phyloP scores from a whole-genome alignment of 345 rosid species.

The Citrus medica region DNA sequence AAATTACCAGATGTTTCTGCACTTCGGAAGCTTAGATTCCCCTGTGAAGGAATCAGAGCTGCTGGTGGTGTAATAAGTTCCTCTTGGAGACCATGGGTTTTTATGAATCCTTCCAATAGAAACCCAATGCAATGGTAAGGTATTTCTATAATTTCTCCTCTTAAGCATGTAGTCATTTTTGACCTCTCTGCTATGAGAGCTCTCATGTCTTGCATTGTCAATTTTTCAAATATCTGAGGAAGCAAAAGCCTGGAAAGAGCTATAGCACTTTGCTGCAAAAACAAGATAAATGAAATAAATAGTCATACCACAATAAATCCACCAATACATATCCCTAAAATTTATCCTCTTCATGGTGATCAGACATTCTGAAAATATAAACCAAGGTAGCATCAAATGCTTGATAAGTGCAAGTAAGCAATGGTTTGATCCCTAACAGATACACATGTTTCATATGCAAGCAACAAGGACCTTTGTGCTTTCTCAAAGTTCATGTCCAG shows the following conservation, averaged over 20 bases:
- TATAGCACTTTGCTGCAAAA: constrained; percentile 83
- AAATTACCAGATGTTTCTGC: constrained; percentile 55
- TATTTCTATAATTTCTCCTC: constrained; percentile 75
- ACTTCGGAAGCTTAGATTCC: constrained; percentile 49
- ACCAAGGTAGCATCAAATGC: background rate
- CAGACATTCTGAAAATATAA: background rate
- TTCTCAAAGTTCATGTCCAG: background rate
- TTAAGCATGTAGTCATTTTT: constrained; percentile 42
- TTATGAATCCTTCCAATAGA: constrained; percentile 76
- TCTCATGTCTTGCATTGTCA: constrained; percentile 78
- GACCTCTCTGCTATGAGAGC: constrained; percentile 71
- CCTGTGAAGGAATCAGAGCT: constrained; percentile 43
- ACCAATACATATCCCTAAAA: background rate
- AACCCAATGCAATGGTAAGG: constrained; percentile 59
- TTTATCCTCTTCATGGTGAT: background rate
- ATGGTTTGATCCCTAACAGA: background rate
- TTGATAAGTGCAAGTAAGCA: background rate
- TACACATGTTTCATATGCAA: background rate
- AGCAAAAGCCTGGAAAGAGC: constrained; percentile 67
- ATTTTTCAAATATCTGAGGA: constrained; percentile 84
- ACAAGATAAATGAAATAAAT: background rate
- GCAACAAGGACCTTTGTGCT: background rate
- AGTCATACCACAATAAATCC: background rate
- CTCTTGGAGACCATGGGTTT: constrained; percentile 49
- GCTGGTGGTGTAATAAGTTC: constrained; percentile 69